Evolutionary conservation across 345 rosid species (phyloP).

Genomic region (Carallia brachiata): DNA sequence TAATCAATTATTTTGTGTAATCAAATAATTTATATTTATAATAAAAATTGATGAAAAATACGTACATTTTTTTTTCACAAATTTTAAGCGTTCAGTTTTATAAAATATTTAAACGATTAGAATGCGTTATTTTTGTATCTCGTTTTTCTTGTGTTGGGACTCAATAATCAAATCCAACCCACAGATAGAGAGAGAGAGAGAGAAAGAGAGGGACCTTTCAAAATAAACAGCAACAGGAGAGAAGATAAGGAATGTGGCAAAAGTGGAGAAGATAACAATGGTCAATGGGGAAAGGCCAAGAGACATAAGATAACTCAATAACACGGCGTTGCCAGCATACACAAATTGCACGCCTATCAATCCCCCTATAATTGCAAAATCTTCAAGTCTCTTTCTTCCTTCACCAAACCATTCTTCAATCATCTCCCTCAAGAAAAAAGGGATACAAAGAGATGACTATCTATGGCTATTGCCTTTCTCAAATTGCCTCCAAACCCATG

Average conservation of each 20-base stretch:
- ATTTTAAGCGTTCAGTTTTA: no score
- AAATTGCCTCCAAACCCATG: no score
- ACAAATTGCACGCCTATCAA: slow-evolving; percentile 61
- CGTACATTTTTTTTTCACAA: no score
- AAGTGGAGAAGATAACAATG: slow-evolving; percentile 62
- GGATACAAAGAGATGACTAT: not conserved
- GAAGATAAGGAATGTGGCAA: slow-evolving; percentile 65
- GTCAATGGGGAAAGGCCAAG: slow-evolving; percentile 62
- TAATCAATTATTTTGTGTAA: no score
- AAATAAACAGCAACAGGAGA: slow-evolving; percentile 65
- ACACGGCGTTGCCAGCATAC: slow-evolving; percentile 56
- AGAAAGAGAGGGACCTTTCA: slow-evolving; percentile 48
- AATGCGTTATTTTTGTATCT: no score
- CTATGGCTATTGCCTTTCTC: not conserved
- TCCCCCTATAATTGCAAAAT: slow-evolving; percentile 54
- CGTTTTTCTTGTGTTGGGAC: no score
- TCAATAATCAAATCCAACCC: not conserved
- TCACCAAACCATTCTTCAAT: slow-evolving; percentile 14
- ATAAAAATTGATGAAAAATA: no score
- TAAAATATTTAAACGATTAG: no score
- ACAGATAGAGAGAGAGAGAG: not conserved
- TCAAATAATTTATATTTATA: no score
- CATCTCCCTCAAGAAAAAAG: not conserved
- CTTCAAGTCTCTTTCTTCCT: slow-evolving; percentile 50
- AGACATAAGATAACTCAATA: slow-evolving; percentile 75